Percentiles rank a stretch among this genome's conserved stretches.
phyloP scores from a whole-genome alignment of 2,329 filamentous ascomycete genomes.

The Cladophialophora psammophila region DNA sequence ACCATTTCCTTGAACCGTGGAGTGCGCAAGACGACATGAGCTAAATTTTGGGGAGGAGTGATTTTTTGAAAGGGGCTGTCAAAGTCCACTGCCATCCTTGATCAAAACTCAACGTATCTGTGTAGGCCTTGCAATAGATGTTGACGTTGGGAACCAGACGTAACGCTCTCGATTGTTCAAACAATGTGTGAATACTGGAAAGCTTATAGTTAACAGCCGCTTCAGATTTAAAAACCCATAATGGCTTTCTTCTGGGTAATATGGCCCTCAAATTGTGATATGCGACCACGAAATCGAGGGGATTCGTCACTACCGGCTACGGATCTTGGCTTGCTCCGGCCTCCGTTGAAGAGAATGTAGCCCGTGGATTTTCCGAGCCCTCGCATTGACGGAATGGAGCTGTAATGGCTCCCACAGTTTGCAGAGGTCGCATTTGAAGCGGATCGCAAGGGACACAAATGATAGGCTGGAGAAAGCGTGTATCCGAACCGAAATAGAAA shows the following conservation, averaged over 20 bases:
- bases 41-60: slow-evolving; percentile 16
- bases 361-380: neutral
- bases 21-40: slow-evolving; percentile 29
- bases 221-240: too few relatives aligned
- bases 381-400: too few relatives aligned
- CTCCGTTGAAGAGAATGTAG: neutral
- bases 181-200: slow-evolving; percentile 3
- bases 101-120: neutral
- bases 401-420: too few relatives aligned
- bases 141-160: neutral
- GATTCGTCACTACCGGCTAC: neutral
- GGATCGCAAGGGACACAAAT: too few relatives aligned
- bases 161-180: too few relatives aligned
- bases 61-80: slow-evolving; percentile 5
- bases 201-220: neutral
- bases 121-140: neutral
- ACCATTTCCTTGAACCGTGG: slow-evolving; percentile 20
- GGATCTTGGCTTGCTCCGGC: neutral
- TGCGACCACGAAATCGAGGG: too few relatives aligned
- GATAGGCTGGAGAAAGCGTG: too few relatives aligned
- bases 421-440: too few relatives aligned
- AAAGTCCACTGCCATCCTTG: slow-evolving; percentile 8
- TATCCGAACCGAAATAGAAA: too few relatives aligned
- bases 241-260: too few relatives aligned
- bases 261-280: too few relatives aligned